Evolutionary conservation across 176 grass and related monocot species (phyloP).

Genomic region (Avena sativa): DNA sequence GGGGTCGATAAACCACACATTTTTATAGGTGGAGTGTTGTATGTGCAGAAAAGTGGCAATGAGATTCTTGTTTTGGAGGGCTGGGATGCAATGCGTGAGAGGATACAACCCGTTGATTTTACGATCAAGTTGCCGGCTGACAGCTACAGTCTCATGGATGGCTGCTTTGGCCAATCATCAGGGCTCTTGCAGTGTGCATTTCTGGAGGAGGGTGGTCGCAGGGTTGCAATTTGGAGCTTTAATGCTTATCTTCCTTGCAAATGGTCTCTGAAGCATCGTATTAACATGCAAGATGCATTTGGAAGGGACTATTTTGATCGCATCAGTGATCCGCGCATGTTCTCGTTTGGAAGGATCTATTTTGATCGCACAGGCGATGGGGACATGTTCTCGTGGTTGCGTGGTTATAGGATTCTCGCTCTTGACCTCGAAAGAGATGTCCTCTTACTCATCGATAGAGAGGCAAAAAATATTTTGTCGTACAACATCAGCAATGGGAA

Average conservation of each 20-base stretch:
- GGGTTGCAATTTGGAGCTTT: not conserved
- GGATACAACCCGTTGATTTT: not conserved
- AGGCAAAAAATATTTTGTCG: not conserved
- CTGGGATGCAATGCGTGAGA: not conserved
- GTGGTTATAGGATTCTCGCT: not conserved
- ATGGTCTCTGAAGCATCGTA: not conserved
- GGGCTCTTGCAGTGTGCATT: not conserved
- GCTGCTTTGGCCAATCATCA: not conserved
- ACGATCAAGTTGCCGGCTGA: not conserved
- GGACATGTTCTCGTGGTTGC: not conserved
- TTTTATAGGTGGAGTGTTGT: not conserved
- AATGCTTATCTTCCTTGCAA: not conserved
- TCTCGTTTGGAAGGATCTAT: too few relatives aligned
- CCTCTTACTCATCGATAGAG: not conserved
- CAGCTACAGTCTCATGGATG: not conserved
- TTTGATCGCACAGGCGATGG: not conserved
- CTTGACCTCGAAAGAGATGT: not conserved
- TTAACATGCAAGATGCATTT: not conserved
- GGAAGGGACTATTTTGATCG: not conserved
- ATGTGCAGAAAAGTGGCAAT: not conserved
- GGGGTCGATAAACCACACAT: not conserved
- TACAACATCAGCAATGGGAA: not conserved
- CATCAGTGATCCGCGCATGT: not conserved
- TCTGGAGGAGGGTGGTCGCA: not conserved
- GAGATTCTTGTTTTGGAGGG: not conserved